Base-by-base conservation (phyloP, 108 stramenopile genomes). In the Nitzschia putrida region DNA sequence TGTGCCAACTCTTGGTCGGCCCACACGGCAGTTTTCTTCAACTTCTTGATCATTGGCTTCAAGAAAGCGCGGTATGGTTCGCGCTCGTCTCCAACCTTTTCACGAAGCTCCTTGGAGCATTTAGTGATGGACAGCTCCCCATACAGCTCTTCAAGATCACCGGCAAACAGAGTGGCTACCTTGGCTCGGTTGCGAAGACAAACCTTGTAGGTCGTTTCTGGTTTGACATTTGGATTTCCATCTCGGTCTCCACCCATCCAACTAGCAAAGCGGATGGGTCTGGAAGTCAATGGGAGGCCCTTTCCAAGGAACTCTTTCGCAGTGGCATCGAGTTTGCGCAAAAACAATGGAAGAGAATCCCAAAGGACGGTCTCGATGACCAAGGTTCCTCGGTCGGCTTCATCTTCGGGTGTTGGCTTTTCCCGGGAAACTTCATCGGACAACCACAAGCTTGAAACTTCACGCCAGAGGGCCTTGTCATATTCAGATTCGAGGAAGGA, bases 161-260 rank as follows among this genome's bases (percentile, higher is more conserved):
- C 64, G 37, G 78, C 64, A 47, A 96, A 77, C 52, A 98, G 72
- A 9, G 60, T 23, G 3, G 96, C 95, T 14, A 94, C 98, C 69
- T 91, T 88, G 50, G 87, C 80, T 16, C 98, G 86, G 45, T 95
- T 86, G 41, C 79, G 81, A 14, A 94, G 60, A 40, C 83, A 82
- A 2, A 97, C 97, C 56, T 91, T 86, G 12, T 88, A 85, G 23
- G 98, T 98, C 4, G 93, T 93, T 41, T 85, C 69, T 2, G 98
- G 90, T 12, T 93, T 94, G 8, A 98, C 98, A 61, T 97, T 97
- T 11, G 98, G 98, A 80, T 98, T 98, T 6, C 98, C 98, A 71
- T 98, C 98, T 13, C 98, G 74, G 74, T 98, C 98, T 38, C 98
- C 98, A 10, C 97, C 98, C 96, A 98, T 98, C 98, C 98, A 98